Evolutionary conservation across 306 rosid species (phyloP), one percentile per base, ranked within the genome.

Genomic region (Arachis stenosperma): DNA sequence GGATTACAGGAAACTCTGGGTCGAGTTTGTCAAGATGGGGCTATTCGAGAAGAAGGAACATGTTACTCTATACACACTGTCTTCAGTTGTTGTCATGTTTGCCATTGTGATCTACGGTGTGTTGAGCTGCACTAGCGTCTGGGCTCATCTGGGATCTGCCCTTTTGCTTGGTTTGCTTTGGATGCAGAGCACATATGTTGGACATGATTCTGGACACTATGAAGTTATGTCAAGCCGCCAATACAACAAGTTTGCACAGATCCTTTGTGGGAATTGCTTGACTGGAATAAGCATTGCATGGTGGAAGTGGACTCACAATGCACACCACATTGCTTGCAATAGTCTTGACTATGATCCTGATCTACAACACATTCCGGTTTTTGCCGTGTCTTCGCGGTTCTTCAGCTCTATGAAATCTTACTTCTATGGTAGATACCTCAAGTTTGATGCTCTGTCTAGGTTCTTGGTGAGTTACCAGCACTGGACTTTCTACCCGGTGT

Each of bases 221-320:
- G 89, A 86, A 82, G 83, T 90, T 11, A 90, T 92, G 96, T 30
- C 81, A 0, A 81, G 75, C 57, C 73, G 53, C 0, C 64, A 64
- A 8, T 88, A 50, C 47, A 92, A 78, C 84, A 85, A 69, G 65
- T 11, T 86, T 0, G 87, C 87, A 0, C 98, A 92, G 51, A 47
- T 92, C 13, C n/a, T 90, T 14, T 71, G 96, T 61, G 98, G 98
- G 39, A 92, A 92, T 74, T 92, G 94, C 75, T 30, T 92, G 22
- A 87, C 95, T 46, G 98, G 98, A 29, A 92, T 92, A 46, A 90
- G 98, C 79, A 92, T 92, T 67, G 98, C 96, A 4, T 90, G 98
- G 95, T 92, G 98, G 98, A 92, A 92, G 41, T 92, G 98, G 98
- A 92, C 96, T 50, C 98, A 92, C 68, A 92, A 92, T 64, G 92